Percentiles rank a stretch among this genome's conserved stretches.
Conservation (phyloP, 2,329 filamentous ascomycete genomes). For the Ascochyta rabiei region DNA sequence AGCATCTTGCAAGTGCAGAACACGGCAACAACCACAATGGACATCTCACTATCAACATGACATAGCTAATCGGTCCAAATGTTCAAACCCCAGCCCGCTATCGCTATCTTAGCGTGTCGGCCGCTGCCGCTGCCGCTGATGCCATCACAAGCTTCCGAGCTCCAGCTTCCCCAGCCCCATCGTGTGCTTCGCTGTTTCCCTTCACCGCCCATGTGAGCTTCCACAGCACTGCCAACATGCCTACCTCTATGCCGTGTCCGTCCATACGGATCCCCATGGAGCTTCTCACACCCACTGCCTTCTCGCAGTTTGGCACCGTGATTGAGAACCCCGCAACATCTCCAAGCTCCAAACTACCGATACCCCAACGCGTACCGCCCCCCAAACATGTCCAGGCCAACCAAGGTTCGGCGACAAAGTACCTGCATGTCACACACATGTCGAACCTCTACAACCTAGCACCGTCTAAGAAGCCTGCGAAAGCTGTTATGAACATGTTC, state of each 20-base stretch:
- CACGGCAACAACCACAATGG: neutral
- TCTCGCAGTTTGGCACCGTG: slow-evolving; percentile 82
- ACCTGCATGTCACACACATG: slow-evolving; percentile 77
- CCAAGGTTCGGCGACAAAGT: slow-evolving; percentile 88
- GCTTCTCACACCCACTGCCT: slow-evolving; percentile 71
- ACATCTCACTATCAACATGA: neutral
- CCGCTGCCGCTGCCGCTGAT: slow-evolving; percentile 15
- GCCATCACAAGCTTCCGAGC: slow-evolving; percentile 10
- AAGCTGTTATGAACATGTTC: slow-evolving; percentile 84
- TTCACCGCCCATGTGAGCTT: neutral
- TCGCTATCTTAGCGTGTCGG: slow-evolving; percentile 28
- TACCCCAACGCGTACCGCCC: slow-evolving; percentile 54
- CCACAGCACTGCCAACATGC: slow-evolving; percentile 35
- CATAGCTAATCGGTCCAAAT: neutral
- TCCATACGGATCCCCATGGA: slow-evolving; percentile 61
- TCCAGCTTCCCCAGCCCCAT: slow-evolving; percentile 16
- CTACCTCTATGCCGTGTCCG: slow-evolving; percentile 48
- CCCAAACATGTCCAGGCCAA: slow-evolving; percentile 67
- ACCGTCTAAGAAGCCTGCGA: slow-evolving; percentile 62
- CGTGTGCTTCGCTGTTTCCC: neutral
- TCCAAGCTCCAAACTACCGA: slow-evolving; percentile 53
- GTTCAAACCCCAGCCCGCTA: slow-evolving; percentile 9
- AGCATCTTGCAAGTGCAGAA: neutral
- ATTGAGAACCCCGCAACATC: slow-evolving; percentile 71
- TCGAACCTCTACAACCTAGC: slow-evolving; percentile 72